phyloP scores from a whole-genome alignment of 805 yeast species.

The Yarrowia hollandica region DNA sequence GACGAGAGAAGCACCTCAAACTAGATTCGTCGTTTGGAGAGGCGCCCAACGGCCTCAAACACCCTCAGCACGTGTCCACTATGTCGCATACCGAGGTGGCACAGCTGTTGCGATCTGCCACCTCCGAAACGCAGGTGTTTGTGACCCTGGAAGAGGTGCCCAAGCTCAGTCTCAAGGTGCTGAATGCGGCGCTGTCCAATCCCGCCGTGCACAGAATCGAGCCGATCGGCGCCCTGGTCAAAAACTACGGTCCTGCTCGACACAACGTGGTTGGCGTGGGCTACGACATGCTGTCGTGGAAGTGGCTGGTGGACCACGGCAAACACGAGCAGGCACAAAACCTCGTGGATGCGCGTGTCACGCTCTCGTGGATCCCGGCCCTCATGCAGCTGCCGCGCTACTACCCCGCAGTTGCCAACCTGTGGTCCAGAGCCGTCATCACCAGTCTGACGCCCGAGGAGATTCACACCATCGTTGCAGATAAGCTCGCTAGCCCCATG shows the following conservation, averaged over 20 bases:
- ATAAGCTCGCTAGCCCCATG: not conserved
- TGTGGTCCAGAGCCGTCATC: conserved; percentile 1
- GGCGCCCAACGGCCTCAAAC: conserved; percentile 26
- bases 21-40: conserved; percentile 10
- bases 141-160: conserved; percentile 26
- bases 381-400: conserved; percentile 15
- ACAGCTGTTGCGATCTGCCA: not conserved
- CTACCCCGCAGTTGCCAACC: conserved; percentile 13
- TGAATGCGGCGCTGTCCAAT: conserved; percentile 18
- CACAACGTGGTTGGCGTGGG: conserved; percentile 16
- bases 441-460: not conserved
- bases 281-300: conserved; percentile 10
- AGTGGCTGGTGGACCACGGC: conserved; percentile 27
- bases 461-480: not conserved
- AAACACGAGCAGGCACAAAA: conserved; percentile 18
- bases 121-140: conserved; percentile 19
- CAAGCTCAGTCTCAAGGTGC: conserved; percentile 16
- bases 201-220: conserved; percentile 24
- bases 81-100: not conserved
- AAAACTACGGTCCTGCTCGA: not conserved
- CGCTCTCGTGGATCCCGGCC: conserved; percentile 5
- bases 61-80: conserved; percentile 14
- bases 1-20: not conserved
- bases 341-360: not conserved
- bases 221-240: conserved; percentile 17